Evolutionary conservation across 176 grass and related monocot species (phyloP), one percentile per base, ranked within the genome.

Genomic region (Lolium multiflorum): DNA sequence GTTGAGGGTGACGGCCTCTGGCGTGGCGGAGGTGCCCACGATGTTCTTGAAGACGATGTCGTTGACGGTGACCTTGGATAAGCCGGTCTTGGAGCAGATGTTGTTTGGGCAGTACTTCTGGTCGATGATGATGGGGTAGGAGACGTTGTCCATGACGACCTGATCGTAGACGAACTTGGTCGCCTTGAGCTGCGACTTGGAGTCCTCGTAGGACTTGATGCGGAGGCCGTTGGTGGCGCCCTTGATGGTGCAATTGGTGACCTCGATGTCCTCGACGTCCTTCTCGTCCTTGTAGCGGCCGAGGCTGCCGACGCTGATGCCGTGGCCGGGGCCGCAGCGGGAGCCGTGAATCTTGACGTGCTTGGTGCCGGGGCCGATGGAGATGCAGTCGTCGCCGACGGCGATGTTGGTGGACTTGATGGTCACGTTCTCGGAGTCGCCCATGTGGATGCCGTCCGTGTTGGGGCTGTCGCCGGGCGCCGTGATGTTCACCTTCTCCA

Each of bases 371-470:
- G 90, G 90, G 2, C 95, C 95, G 52, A 97, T 52, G 57, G 94
- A 97, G 81, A 97, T 71, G 86, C 89, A 94, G 88, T 97, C 94
- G 57, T 97, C 95, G 70, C 95, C 92, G 4, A 87, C 87, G 88
- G 31, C 81, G 88, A 97, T 94, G 64, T 28, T 72, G 11, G 92
- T 87, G 54, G 68, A 7, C 4, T 15, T 63, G 84, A 97, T 94
- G 78, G 65, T 91, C 7, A 97, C 12, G 81, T 89, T 80, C 6
- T 12, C 83, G 7, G 84, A 88, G 69, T 91, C 86, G 16, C 90
- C 90, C 37, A 97, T 78, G 90, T 97, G 95, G 81, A 97, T 89
- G 59, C 92, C 95, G 83, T 97, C 90, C 6, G 95, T 97, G 90
- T 94, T 97, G 10, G 92, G 95, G 88, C 90, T 94, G 85, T 97